phyloP scores from a whole-genome alignment of 352 stramenopile species.

The Phytophthora colocasiae region DNA sequence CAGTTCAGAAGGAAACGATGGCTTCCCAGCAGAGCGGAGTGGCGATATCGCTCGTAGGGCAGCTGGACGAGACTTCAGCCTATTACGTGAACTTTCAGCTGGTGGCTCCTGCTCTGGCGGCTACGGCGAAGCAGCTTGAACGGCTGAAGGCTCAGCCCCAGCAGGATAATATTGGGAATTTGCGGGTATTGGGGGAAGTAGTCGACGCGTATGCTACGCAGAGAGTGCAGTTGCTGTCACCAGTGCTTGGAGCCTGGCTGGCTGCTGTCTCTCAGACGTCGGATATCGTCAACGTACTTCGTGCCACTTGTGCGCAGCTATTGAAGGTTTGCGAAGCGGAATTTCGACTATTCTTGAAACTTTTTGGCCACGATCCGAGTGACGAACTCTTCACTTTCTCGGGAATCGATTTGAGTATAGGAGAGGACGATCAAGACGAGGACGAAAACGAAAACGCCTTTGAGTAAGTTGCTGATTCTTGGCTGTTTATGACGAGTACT shows the following conservation, averaged over 20 bases:
- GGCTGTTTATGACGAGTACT: not conserved
- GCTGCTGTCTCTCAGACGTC: constrained; percentile 55
- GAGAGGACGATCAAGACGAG: constrained; percentile 36
- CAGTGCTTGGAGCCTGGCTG: constrained; percentile 59
- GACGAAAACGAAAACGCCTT: constrained; percentile 69
- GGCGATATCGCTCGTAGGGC: constrained; percentile 18
- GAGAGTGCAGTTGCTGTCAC: constrained; percentile 63
- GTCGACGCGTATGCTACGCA: constrained; percentile 64
- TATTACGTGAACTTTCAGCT: constrained; percentile 87
- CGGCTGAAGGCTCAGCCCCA: constrained; percentile 44
- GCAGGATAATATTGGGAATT: constrained; percentile 48
- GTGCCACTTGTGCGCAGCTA: constrained; percentile 67
- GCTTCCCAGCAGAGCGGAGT: constrained; percentile 13
- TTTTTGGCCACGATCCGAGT: constrained; percentile 71
- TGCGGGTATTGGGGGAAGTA: constrained; percentile 60
- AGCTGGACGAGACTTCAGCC: constrained; percentile 74
- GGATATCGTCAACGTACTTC: constrained; percentile 81
- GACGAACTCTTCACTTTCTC: constrained; percentile 64
- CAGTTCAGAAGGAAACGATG: constrained; percentile 45
- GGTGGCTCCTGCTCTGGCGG: constrained; percentile 62
- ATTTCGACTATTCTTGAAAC: constrained; percentile 71
- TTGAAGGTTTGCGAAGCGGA: constrained; percentile 80
- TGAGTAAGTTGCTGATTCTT: constrained; percentile 49
- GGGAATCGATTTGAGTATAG: constrained; percentile 7
- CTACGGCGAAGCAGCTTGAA: constrained; percentile 70